phyloP scores from a whole-genome alignment of 1,284 basidiomycete species.

The Grifola frondosa region DNA sequence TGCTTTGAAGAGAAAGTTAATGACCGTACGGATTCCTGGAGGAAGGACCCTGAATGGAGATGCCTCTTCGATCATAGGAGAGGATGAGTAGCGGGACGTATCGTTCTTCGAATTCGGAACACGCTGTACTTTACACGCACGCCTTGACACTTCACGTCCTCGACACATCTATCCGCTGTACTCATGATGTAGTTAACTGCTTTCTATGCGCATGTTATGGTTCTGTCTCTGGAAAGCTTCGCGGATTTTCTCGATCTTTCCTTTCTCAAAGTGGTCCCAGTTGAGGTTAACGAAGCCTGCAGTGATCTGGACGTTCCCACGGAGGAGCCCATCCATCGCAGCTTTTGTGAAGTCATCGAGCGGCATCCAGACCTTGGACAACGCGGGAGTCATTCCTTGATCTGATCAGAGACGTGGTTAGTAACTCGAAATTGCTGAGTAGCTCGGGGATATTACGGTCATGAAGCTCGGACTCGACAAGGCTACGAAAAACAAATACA shows the following conservation, averaged over 20 bases:
- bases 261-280: conserved; percentile 33
- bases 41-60: too few species aligned
- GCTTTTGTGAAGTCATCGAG: conserved; percentile 48
- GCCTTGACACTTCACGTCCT: too few species aligned
- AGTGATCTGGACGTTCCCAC: conserved; percentile 43
- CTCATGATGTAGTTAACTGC: too few species aligned
- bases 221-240: too few species aligned
- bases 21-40: too few species aligned
- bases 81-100: too few species aligned
- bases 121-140: too few species aligned
- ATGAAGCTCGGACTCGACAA: conserved; percentile 67
- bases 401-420: conserved; percentile 32
- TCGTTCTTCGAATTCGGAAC: too few species aligned
- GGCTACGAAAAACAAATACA: conserved; percentile 29
- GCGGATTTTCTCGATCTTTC: conserved; percentile 27
- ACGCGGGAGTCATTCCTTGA: conserved; percentile 46
- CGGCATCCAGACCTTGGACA: conserved; percentile 62
- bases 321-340: conserved; percentile 47
- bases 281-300: conserved; percentile 29
- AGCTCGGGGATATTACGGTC: conserved; percentile 39
- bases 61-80: too few species aligned
- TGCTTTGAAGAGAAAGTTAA: too few species aligned
- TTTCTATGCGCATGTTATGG: too few species aligned
- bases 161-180: too few species aligned
- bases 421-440: background rate